These are phyloP conservation scores for Rhododendron molle DNA, from an alignment of 148 eudicot genomes.

Conservation along the genomic window DNA sequence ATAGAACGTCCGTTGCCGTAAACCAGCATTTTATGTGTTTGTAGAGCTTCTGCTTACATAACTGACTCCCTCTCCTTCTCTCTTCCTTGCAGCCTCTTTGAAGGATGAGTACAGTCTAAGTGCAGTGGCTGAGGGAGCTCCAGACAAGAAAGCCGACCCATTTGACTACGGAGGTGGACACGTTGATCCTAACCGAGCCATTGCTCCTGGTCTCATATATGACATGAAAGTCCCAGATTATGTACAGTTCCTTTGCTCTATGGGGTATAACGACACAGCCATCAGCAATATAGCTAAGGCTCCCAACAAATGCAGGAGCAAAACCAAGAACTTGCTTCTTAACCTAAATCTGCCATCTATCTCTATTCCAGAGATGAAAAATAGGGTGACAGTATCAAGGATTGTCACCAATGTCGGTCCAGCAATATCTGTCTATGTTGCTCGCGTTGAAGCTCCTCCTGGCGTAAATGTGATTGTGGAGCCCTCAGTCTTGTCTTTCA, in stretches of 20 bases:
- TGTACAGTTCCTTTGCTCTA: conserved; percentile 29
- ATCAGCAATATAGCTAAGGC: conserved; percentile 21
- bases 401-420: conserved; percentile 52
- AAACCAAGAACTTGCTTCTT: conserved; percentile 2
- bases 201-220: conserved; percentile 42
- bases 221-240: conserved; percentile 33
- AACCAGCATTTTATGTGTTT: not conserved
- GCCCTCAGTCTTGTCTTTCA: conserved; percentile 37
- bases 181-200: conserved; percentile 34
- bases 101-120: conserved; percentile 19
- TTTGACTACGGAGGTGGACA: conserved; percentile 44
- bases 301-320: conserved; percentile 5
- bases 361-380: conserved; percentile 37
- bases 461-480: conserved; percentile 32
- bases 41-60: not conserved
- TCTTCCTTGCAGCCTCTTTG: conserved; percentile 18
- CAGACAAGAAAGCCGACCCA: conserved; percentile 36
- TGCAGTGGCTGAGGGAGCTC: conserved; percentile 31
- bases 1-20: not conserved
- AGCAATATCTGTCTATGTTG: conserved; percentile 21
- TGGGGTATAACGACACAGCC: conserved; percentile 33
- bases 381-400: conserved; percentile 27
- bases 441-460: conserved; percentile 34
- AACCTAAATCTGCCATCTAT: conserved; percentile 36
- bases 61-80: not conserved